Conservation (phyloP, 108 stramenopile species). For the Mediolabrus comicus region DNA sequence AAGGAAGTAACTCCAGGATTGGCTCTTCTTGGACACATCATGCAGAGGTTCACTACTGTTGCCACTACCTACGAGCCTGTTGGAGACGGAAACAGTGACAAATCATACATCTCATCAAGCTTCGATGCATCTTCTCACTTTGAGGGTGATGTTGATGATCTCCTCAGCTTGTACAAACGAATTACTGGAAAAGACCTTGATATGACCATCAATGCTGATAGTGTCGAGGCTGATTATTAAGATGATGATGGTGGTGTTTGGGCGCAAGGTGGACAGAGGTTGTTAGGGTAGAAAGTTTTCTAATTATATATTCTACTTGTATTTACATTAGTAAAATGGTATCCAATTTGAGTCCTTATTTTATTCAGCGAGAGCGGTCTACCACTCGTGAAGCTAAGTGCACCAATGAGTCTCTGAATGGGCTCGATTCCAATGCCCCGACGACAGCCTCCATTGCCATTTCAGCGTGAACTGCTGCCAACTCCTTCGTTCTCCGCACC, state of each 20-base stretch:
- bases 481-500: slow-evolving; percentile 81
- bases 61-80: slow-evolving; percentile 89
- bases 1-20: slow-evolving; percentile 94
- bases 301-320: neutral
- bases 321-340: neutral
- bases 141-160: slow-evolving; percentile 90
- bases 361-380: slow-evolving; percentile 52
- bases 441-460: slow-evolving; percentile 84
- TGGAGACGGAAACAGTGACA: slow-evolving; percentile 85
- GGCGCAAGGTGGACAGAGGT: too few relatives aligned
- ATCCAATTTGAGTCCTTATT: neutral
- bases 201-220: slow-evolving; percentile 90
- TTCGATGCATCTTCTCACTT: slow-evolving; percentile 99
- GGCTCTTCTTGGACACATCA: slow-evolving; percentile 89
- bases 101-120: slow-evolving; percentile 91
- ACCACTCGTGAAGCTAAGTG: slow-evolving; percentile 82
- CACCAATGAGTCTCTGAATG: slow-evolving; percentile 72
- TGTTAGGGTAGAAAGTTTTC: neutral
- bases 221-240: slow-evolving; percentile 88
- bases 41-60: slow-evolving; percentile 93
- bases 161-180: slow-evolving; percentile 91
- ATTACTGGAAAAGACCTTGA: slow-evolving; percentile 96
- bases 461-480: slow-evolving; percentile 94
- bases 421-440: slow-evolving; percentile 44
- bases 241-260: neutral